These are phyloP conservation scores for Gymnopilus junonius DNA, from an alignment of 768 basidiomycete genomes.

Conservation along the genomic window DNA sequence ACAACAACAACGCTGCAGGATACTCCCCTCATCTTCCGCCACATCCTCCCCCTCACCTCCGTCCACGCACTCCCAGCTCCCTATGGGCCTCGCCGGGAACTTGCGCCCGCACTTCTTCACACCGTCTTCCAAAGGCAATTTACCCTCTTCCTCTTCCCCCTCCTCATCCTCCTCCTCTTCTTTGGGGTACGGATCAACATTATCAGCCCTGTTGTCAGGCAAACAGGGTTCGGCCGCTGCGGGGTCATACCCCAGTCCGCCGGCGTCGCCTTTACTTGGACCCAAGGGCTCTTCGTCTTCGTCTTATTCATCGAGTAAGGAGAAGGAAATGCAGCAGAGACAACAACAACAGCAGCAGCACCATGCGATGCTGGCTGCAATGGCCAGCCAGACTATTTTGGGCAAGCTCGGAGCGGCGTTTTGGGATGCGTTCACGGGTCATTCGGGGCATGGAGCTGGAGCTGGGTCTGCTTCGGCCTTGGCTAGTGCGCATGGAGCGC, in stretches of 20 bases:
- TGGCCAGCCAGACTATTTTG: constrained; percentile 79
- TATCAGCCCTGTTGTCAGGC: constrained; percentile 45
- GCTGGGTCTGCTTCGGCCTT: constrained; percentile 27
- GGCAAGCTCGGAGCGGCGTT: constrained; percentile 76
- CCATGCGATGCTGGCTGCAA: constrained; percentile 65
- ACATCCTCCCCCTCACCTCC: neutral
- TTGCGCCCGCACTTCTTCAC: constrained; percentile 45
- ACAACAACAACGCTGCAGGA: constrained; percentile 15
- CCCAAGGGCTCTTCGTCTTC: constrained; percentile 28
- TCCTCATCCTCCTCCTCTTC: no score
- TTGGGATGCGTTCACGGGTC: constrained; percentile 87
- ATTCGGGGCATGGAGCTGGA: constrained; percentile 30
- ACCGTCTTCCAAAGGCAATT: constrained; percentile 18
- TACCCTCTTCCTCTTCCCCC: constrained; percentile 8
- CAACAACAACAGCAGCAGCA: no score
- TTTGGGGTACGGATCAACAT: constrained; percentile 24
- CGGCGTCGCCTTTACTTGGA: constrained; percentile 43
- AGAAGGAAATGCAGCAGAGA: constrained; percentile 15
- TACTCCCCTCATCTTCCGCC: constrained; percentile 6
- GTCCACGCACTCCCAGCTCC: constrained; percentile 12
- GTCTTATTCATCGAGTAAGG: constrained; percentile 4
- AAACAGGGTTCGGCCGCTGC: constrained; percentile 37
- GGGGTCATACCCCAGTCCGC: constrained; percentile 44
- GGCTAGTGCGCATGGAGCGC: neutral
- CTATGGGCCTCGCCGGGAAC: constrained; percentile 42